Conservation (phyloP, 805 yeast genomes). For the Ogataea pilisensis region DNA sequence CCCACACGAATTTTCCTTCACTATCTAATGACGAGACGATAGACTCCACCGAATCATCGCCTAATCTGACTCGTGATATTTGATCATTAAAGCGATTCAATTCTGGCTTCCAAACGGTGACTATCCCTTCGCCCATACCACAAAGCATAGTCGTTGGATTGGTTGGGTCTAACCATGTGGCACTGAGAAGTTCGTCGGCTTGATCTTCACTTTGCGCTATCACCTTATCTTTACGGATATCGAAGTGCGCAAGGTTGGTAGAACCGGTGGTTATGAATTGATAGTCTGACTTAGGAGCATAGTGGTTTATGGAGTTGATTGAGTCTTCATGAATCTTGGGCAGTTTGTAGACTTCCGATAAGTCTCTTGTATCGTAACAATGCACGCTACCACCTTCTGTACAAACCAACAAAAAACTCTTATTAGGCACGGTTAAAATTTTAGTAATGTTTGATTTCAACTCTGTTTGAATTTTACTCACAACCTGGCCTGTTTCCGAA, state of each 20-base stretch:
- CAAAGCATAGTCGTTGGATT: conserved; percentile 52
- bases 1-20: conserved; percentile 59
- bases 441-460: conserved; percentile 34
- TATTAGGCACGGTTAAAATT: conserved; percentile 41
- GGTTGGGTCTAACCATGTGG: conserved; percentile 61
- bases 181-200: conserved; percentile 84
- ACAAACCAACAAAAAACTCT: conserved; percentile 52
- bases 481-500: conserved; percentile 71
- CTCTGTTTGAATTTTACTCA: conserved; percentile 39
- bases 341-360: conserved; percentile 44
- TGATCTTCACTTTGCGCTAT: conserved; percentile 76
- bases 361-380: conserved; percentile 56
- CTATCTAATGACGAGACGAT: conserved; percentile 53
- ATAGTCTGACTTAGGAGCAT: conserved; percentile 69
- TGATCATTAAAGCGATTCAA: conserved; percentile 74
- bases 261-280: conserved; percentile 79
- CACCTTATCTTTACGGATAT: conserved; percentile 63
- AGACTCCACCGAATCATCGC: conserved; percentile 64
- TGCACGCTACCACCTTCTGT: conserved; percentile 66
- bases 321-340: conserved; percentile 69
- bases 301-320: conserved; percentile 66
- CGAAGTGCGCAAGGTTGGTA: conserved; percentile 74
- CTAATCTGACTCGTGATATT: conserved; percentile 65
- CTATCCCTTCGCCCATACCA: conserved; percentile 88
- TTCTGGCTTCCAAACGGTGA: conserved; percentile 79